Evolutionary conservation across 352 stramenopile species (phyloP), one percentile per base, ranked within the genome.

Genomic region (Thalassiosira sp.): DNA sequence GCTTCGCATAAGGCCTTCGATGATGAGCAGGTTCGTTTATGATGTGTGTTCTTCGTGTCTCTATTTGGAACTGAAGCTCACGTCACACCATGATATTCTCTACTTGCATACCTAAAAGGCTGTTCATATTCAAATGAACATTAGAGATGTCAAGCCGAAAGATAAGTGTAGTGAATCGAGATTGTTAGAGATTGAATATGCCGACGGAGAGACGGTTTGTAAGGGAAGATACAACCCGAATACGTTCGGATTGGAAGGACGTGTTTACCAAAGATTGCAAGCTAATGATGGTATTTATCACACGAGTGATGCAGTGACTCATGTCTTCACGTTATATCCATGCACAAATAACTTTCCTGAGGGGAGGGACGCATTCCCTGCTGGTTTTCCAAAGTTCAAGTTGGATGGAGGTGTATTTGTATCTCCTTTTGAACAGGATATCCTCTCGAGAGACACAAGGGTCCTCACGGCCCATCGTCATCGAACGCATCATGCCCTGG

Each of bases 251-350:
- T 67, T 75, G 6, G 57, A 76, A 31, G 72, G 72, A 2, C 16
- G 25, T 54, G 72, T 81, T 1, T 24, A 48, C 43, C 72, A 81
- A 49, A 49, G 48, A 10, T 2, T 72, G 5, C 56, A 63, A 27
- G 35, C 31, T 7, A 81, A 81, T 42, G 58, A 72, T 54, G 64
- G 64, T 1, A 51, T 65, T 0, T 81, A 67, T 42, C 43, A 68
- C 43, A 22, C 61, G 11, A 67, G 72, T 28, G 53, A 71, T 70
- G 31, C 51, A 24, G 56, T 63, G 13, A 68, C 63, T 15, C 72
- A 81, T 60, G 72, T 81, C 0, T 81, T 81, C 43, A 71, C 64
- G 5, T 24, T 81, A 0, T 63, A 71, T 62, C 72, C 72, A 5
- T 76, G 63, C 49, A 71, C 71, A 24, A 3, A 27, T 57, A 2